Evolutionary conservation across 148 eudicot species (phyloP).

Genomic region (Mesembryanthemum crystallinum): DNA sequence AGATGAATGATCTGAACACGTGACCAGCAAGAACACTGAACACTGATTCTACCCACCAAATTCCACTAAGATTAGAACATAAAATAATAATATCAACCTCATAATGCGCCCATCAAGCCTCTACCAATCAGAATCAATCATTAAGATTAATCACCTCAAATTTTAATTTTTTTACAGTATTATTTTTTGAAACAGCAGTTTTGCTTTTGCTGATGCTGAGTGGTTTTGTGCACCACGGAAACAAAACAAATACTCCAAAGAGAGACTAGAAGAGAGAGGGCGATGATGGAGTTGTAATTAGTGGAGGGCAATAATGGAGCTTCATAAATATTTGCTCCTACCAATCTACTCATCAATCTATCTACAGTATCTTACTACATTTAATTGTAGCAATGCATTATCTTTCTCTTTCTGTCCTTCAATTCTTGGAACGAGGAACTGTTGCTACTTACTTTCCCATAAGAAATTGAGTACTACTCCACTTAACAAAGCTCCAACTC

Average conservation of each 20-base stretch:
- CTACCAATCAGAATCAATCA: background rate
- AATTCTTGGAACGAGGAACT: slow-evolving; percentile 15
- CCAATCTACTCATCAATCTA: too few species aligned
- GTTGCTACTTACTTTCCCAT: slow-evolving; percentile 4
- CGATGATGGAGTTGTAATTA: too few species aligned
- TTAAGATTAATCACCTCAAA: background rate
- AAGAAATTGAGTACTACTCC: background rate
- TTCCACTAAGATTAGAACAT: background rate
- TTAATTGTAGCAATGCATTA: background rate
- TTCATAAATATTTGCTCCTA: slow-evolving; percentile 16
- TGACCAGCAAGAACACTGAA: background rate
- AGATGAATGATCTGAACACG: slow-evolving; percentile 5
- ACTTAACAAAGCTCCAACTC: slow-evolving; percentile 12
- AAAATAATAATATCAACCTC: background rate
- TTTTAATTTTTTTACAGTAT: too few species aligned
- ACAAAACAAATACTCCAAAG: too few species aligned
- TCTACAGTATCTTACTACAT: too few species aligned
- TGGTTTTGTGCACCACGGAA: too few species aligned
- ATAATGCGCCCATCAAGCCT: background rate
- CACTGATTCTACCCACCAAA: slow-evolving; percentile 11
- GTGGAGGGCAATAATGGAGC: slow-evolving; percentile 5
- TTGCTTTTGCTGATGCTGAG: too few species aligned
- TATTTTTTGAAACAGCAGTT: too few species aligned
- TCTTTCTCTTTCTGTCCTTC: background rate
- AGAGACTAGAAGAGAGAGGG: too few species aligned